phyloP scores from a whole-genome alignment of 208 protist genomes.

The Trypanosoma rangeli region DNA sequence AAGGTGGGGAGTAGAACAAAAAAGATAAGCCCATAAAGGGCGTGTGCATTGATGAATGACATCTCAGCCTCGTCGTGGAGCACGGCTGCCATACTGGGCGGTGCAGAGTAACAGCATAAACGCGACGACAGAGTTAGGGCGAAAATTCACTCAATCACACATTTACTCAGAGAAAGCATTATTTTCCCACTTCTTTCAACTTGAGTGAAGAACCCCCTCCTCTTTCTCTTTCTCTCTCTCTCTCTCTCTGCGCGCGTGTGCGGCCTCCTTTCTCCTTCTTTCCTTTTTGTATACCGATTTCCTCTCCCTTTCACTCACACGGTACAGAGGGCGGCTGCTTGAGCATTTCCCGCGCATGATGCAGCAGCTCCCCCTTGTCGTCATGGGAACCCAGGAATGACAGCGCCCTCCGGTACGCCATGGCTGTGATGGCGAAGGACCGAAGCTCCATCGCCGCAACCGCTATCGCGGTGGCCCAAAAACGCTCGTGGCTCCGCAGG shows the following conservation, averaged over 20 bases:
- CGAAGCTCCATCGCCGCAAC: slow-evolving; percentile 31
- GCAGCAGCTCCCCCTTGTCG: slow-evolving; percentile 27
- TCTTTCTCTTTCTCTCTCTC: slow-evolving; percentile 4
- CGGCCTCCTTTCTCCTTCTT: neutral
- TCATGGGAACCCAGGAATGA: slow-evolving; percentile 25
- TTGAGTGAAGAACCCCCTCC: neutral
- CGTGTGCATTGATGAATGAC: no score
- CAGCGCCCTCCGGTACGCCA: slow-evolving; percentile 31
- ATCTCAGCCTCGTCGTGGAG: no score
- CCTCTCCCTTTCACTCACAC: neutral
- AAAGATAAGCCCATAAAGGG: no score
- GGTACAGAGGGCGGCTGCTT: neutral
- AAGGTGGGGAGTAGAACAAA: neutral
- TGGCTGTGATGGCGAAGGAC: slow-evolving; percentile 21
- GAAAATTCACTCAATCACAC: slow-evolving; percentile 32
- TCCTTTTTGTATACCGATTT: neutral
- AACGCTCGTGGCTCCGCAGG: slow-evolving; percentile 13
- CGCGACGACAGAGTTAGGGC: slow-evolving; percentile 35
- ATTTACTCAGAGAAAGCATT: slow-evolving; percentile 23
- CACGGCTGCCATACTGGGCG: no score
- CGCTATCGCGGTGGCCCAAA: slow-evolving; percentile 57
- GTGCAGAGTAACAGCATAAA: neutral
- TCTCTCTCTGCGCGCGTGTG: neutral
- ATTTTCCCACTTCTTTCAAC: neutral
- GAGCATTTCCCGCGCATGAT: slow-evolving; percentile 13